Percentiles rank a stretch among this genome's conserved stretches.
These are phyloP conservation scores for Psilocybe cubensis DNA, from an alignment of 768 basidiomycete genomes.

Conservation along the genomic window DNA sequence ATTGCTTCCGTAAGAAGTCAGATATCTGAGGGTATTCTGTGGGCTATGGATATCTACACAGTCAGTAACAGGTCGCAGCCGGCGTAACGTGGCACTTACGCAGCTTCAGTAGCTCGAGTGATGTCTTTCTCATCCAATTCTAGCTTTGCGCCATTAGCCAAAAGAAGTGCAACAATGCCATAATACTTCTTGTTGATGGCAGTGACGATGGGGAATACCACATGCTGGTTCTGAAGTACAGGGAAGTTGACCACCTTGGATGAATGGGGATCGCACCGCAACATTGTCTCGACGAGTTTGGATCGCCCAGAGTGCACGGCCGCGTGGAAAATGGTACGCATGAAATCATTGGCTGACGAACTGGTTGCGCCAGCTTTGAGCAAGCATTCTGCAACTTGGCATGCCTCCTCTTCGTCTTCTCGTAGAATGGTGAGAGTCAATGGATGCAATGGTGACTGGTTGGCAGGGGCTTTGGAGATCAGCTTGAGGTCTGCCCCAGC, in stretches of 20 bases:
- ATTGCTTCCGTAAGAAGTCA: slow-evolving; percentile 22
- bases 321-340: slow-evolving; percentile 45
- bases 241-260: slow-evolving; percentile 43
- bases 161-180: slow-evolving; percentile 37
- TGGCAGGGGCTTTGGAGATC: slow-evolving; percentile 31
- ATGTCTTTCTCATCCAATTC: slow-evolving; percentile 38
- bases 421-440: slow-evolving; percentile 42
- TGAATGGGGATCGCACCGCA: slow-evolving; percentile 46
- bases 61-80: not conserved
- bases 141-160: slow-evolving; percentile 45
- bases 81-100: slow-evolving; percentile 26
- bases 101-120: slow-evolving; percentile 33
- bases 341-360: slow-evolving; percentile 39
- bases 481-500: slow-evolving; percentile 50
- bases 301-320: slow-evolving; percentile 33
- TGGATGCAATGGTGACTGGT: slow-evolving; percentile 35
- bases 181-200: slow-evolving; percentile 38
- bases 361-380: slow-evolving; percentile 44
- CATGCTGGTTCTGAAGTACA: slow-evolving; percentile 23
- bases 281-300: slow-evolving; percentile 34
- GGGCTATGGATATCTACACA: slow-evolving; percentile 7
- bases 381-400: slow-evolving; percentile 41
- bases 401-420: slow-evolving; percentile 44
- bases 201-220: slow-evolving; percentile 39
- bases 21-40: slow-evolving; percentile 14